Evolutionary conservation across 2,329 filamentous ascomycete genomes (phyloP), one percentile per base, ranked within the genome.

Genomic region (Ophiostoma triangulosporum): DNA sequence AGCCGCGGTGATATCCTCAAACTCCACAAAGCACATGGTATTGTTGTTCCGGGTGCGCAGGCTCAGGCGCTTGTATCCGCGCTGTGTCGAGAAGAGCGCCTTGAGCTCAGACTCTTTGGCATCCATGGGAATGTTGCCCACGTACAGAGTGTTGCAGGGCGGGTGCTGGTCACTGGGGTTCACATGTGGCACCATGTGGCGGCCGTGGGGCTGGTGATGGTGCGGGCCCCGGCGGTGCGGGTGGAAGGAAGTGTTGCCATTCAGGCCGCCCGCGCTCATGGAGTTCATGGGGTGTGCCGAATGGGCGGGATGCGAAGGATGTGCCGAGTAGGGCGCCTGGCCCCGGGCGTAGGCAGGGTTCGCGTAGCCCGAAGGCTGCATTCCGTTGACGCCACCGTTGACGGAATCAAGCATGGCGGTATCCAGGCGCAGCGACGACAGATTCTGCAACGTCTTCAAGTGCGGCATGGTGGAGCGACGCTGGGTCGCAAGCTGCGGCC

Each of bases 11-110:
- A 95, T 77, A 62, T 96, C 90, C 63, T 97, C 91, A 61, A 97
- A 98, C 67, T 98, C 93, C 35, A 98, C 93, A 67, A 97, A 97
- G 65, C 93, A 97, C 90, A 97, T 97, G 2, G 91, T 91, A 0
- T 91, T 91, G 61, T 96, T 95, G 60, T 87, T 81, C 72, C 97
- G 97, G 52, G 89, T 94, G 32, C 91, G 80, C 74, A 96, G 95
- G 64, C 89, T 95, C 7, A 98, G 80, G 27, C 93, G 80, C 70
- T 95, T 97, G 72, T 96, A 98, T 3, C 93, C 93, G 48, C 90
- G 83, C 66, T 94, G 88, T 68, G 90, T 91, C 26, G 85, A 89
- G 64, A 98, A 98, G 64, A 96, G 78, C 22, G 85, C 81, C 69
- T 97, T 97, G 54, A 98, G 77, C 66, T 97, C 93, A 64, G 97